Base-by-base conservation (phyloP, 2,329 filamentous ascomycete species). In the Fusarium keratoplasticum region DNA sequence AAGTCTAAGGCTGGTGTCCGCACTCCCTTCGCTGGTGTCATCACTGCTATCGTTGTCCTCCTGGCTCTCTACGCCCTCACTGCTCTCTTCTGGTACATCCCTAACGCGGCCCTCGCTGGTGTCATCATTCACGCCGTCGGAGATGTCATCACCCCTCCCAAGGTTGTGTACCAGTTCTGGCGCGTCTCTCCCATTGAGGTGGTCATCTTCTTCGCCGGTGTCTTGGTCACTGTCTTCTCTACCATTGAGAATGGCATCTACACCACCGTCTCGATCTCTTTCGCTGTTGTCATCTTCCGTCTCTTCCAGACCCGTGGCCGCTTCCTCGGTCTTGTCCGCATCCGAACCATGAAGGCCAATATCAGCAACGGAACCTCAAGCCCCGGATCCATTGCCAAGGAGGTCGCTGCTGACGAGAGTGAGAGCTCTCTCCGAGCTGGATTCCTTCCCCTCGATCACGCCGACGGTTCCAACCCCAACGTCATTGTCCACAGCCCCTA, bases 1-100 rank as follows among this genome's bases (percentile, higher is more conserved):
- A 97, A 97, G 83, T 94, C 95, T n/a, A 97, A 97, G 84, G 94
- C 95, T 61, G 96, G 96, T 79, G 96, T 98, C 5, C 91, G 95
- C 25, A 98, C 95, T 0, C 96, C 96, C 1, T 91, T 98, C 64
- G 95, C 94, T 18, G 96, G 96, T 84, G 89, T 97, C 47, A 94
- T 97, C 71, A 97, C 95, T 13, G 95, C 93, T 1, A 70, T 94
- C 22, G 90, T 97, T 13, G 95, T 98, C 10, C 86, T 98, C 2
- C 86, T 97, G 13, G 94, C 95, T 20, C 92, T 96, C 67, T 97
- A 97, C 78, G 94, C 93, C 20, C 86, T 97, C 29, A 91, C 95
- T 0, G 89, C 92, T 0, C 90, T 97, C 67, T 98, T 98, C 87
- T 97, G 90, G 85, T 97, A 96, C 83, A 97, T 98, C 70, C 94